phyloP scores from a whole-genome alignment of 2,329 filamentous ascomycete species.

The Chaetomium sp. region DNA sequence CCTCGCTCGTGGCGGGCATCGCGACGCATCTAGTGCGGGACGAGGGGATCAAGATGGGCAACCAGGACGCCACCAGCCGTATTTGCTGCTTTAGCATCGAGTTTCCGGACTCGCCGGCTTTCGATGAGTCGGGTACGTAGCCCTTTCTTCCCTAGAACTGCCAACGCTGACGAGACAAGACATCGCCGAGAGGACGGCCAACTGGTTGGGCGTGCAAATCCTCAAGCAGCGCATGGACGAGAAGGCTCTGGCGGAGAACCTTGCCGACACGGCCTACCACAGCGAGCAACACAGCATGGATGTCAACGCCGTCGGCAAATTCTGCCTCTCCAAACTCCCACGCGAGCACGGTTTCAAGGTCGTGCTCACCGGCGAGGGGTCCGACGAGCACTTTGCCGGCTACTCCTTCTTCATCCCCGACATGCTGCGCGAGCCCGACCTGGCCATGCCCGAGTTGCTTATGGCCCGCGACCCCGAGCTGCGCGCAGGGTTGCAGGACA shows the following conservation, averaged over 20 bases:
- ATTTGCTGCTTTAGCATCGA: conserved; percentile 53
- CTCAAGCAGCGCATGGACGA: conserved; percentile 38
- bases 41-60: conserved; percentile 51
- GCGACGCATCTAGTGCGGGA: conserved; percentile 53
- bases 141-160: neutral
- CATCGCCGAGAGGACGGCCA: conserved; percentile 41
- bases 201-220: conserved; percentile 40
- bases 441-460: conserved; percentile 38
- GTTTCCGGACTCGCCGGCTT: conserved; percentile 52
- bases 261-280: conserved; percentile 40
- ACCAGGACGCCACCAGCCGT: conserved; percentile 37
- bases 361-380: conserved; percentile 55
- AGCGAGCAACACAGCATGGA: conserved; percentile 45
- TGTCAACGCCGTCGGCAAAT: conserved; percentile 56
- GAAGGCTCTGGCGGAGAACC: conserved; percentile 37
- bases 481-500: conserved; percentile 6
- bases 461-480: conserved; percentile 32
- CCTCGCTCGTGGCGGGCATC: conserved; percentile 59
- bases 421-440: conserved; percentile 52
- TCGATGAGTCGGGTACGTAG: conserved; percentile 50
- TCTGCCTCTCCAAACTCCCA: conserved; percentile 50
- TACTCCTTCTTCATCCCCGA: conserved; percentile 52
- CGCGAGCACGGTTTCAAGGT: conserved; percentile 54
- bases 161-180: conserved; percentile 19
- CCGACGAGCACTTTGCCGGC: conserved; percentile 58